A percentile compares a stretch with the other conserved stretches of the same genome.
Conservation (phyloP, 2,329 filamentous ascomycete genomes). For the Byssoonygena ceratinophila region DNA sequence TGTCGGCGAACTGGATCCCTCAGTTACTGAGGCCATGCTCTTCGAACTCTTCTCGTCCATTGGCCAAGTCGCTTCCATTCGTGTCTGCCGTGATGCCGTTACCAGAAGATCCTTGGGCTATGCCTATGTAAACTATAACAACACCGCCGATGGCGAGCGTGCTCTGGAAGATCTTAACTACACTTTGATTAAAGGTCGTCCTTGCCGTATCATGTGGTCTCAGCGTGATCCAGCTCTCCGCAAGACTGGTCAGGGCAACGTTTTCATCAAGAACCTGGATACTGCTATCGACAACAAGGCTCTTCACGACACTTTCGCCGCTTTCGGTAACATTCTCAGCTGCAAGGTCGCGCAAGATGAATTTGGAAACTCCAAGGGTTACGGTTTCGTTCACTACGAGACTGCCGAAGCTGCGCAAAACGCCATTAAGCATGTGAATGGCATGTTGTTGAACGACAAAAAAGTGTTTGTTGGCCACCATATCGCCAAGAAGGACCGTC, state of each 20-base stretch:
- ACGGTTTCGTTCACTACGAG: conserved; percentile 99
- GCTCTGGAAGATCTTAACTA: conserved; percentile 99
- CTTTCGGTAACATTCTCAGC: conserved; percentile 97
- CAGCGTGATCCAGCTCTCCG: conserved; percentile 97
- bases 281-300: conserved; percentile 99
- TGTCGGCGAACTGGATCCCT: conserved; percentile 94
- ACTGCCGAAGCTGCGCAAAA: conserved; percentile 93
- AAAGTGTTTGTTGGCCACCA: conserved; percentile 99
- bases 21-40: conserved; percentile 98
- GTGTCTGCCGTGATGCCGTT: conserved; percentile 97
- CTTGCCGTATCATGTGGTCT: conserved; percentile 99
- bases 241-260: conserved; percentile 98
- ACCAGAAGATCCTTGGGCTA: conserved; percentile 97
- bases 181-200: conserved; percentile 95
- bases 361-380: conserved; percentile 92
- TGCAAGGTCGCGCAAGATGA: conserved; percentile 99
- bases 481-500: conserved; percentile 99
- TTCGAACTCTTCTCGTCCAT: conserved; percentile 99
- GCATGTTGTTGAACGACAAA: conserved; percentile 99
- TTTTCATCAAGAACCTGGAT: conserved; percentile 99
- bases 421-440: conserved; percentile 99
- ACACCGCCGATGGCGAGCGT: conserved; percentile 89
- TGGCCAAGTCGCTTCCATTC: conserved; percentile 95
- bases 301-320: conserved; percentile 96
- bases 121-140: conserved; percentile 99